Evolutionary conservation across 2,329 filamentous ascomycete species (phyloP), one percentile per base, ranked within the genome.

Genomic region (Calycina herbarum): DNA sequence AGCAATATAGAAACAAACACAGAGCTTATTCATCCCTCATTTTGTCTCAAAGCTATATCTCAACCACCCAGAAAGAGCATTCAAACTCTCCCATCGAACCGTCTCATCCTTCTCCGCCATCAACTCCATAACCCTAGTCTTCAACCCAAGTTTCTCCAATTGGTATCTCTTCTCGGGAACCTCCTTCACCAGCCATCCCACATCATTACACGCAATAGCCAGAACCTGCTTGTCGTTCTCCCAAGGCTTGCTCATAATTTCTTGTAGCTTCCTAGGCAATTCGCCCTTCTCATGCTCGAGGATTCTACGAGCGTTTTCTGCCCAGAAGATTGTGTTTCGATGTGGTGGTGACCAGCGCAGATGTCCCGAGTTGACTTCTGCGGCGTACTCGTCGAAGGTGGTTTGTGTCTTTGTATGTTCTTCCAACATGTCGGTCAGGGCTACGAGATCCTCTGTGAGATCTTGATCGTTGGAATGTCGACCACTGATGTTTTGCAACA

Each of bases 321-420:
- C 83, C 89, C 89, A 92, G 79, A 92, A 92, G 5, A 83, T 83
- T 54, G 85, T 82, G 76, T 88, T 90, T 70, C 87, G 85, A 77
- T 92, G 89, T 5, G 89, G 89, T 56, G 89, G 89, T n/a, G 87
- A 90, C 89, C 89, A 92, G 68, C 88, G 86, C 33, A 92, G 80
- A 74, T 91, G 89, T 33, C 89, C 89, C 1, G 87, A 86, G 63
- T 86, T 81, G 57, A 92, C 79, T 75, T 92, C 89, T 38, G 87
- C 86, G 1, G 88, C 86, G 75, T 91, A 81, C 65, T 77, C 74
- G 60, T 77, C 76, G 48, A 77, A 77, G 10, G 75, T 77, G 5
- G 76, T 77, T 80, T 89, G 89, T 65, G 86, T 89, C 77, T 87
- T 87, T 67, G 85, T 87, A 75, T 89, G 89, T 69, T 89, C 87